phyloP scores from a whole-genome alignment of 1,284 basidiomycete genomes.

The Apiotrichum sp. region DNA sequence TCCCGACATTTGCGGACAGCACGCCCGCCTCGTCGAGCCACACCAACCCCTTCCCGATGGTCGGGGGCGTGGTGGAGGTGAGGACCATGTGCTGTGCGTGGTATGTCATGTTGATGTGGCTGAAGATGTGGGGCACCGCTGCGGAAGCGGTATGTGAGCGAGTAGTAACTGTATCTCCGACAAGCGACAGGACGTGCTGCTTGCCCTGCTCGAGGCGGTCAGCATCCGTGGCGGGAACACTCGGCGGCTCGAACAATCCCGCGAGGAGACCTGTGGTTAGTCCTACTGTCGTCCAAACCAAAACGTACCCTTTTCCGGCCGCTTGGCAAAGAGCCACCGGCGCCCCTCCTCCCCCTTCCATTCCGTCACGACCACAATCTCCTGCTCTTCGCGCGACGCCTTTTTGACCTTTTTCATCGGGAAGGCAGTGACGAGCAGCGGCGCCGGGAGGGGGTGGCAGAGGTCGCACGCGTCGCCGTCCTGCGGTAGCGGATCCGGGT shows the following conservation, averaged over 20 bases:
- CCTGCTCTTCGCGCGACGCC: slow-evolving; percentile 74
- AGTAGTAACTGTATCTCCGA: neutral
- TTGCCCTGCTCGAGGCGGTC: slow-evolving; percentile 11
- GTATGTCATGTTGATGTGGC: slow-evolving; percentile 86
- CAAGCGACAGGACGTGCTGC: neutral
- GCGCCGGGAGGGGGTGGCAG: slow-evolving; percentile 59
- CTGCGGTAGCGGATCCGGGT: slow-evolving; percentile 16
- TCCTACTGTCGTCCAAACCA: slow-evolving; percentile 3
- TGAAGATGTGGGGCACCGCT: slow-evolving; percentile 69
- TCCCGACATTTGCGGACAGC: slow-evolving; percentile 40
- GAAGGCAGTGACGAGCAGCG: slow-evolving; percentile 58
- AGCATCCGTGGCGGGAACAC: slow-evolving; percentile 17
- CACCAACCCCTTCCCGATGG: neutral
- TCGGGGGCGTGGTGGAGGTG: neutral
- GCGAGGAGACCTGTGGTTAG: slow-evolving; percentile 68
- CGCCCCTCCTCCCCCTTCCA: slow-evolving; percentile 52
- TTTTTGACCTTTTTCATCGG: slow-evolving; percentile 84
- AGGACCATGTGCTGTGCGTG: slow-evolving; percentile 51
- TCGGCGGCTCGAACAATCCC: slow-evolving; percentile 56
- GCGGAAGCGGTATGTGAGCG: neutral
- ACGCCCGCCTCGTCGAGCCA: slow-evolving; percentile 35
- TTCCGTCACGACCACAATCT: slow-evolving; percentile 77
- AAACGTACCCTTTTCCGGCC: slow-evolving; percentile 69
- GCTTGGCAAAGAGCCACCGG: slow-evolving; percentile 67
- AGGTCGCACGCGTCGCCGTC: slow-evolving; percentile 56